phyloP scores from a whole-genome alignment of 192 early-diverging fungal genomes.

The Mortierella claussenii region DNA sequence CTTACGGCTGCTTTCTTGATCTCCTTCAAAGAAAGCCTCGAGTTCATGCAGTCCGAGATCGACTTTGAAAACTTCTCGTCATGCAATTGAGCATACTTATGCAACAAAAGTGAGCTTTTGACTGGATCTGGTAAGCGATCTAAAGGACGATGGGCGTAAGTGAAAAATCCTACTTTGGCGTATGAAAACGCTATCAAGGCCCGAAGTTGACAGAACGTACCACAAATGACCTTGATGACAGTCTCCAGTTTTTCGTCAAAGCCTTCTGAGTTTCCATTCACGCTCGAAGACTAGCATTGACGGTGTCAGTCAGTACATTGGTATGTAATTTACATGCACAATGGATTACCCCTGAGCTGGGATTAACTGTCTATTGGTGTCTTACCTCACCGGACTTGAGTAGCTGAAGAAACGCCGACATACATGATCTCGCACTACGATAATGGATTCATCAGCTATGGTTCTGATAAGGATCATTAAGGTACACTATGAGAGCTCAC shows the following conservation, averaged over 20 bases:
- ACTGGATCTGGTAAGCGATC: conserved; percentile 72
- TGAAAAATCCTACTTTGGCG: no score
- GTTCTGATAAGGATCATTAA: not conserved
- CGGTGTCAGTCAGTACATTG: no score
- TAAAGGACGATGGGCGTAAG: no score
- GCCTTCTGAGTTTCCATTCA: conserved; percentile 54
- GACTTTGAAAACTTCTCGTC: conserved; percentile 74
- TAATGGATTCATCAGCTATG: no score
- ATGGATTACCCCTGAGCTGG: no score
- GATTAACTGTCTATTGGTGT: not conserved
- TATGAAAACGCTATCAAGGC: no score
- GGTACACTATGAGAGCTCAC: not conserved
- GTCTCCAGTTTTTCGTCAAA: conserved; percentile 61
- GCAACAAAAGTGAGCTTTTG: conserved; percentile 68
- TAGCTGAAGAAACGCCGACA: conserved; percentile 66
- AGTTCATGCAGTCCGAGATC: conserved; percentile 78
- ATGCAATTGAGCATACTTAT: conserved; percentile 76
- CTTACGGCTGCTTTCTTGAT: conserved; percentile 73
- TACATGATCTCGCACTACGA: conserved; percentile 64
- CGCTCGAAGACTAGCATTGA: conserved; percentile 2
- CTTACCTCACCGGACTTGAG: conserved; percentile 72
- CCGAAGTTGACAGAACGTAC: no score
- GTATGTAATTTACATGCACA: no score
- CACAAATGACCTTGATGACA: conserved; percentile 64
- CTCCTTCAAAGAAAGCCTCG: conserved; percentile 71